Percentiles rank a stretch among this genome's conserved stretches.
Evolutionary conservation across 495 filamentous ascomycete genomes (phyloP).

Genomic region (Podospora anserina): DNA sequence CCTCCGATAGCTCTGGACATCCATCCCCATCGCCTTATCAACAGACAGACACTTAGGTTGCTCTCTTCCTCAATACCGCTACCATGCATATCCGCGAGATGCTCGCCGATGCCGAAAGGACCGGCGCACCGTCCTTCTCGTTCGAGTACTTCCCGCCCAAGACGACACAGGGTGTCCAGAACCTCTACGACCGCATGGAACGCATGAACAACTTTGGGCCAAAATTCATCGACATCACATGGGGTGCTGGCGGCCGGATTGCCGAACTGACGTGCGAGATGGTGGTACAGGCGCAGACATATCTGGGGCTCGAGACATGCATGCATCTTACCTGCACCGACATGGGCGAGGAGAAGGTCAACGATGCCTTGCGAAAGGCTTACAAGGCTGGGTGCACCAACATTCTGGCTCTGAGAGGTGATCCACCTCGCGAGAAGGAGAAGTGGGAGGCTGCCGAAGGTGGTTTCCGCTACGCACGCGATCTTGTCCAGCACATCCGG

Average conservation of each 20-base stretch:
- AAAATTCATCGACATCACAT: constrained; percentile 96
- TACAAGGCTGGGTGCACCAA: constrained; percentile 97
- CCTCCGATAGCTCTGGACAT: neutral
- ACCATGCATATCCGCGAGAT: constrained; percentile 87
- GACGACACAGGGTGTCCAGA: constrained; percentile 97
- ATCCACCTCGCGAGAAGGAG: constrained; percentile 92
- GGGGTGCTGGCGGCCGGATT: constrained; percentile 91
- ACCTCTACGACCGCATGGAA: constrained; percentile 99
- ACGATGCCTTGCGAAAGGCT: constrained; percentile 79
- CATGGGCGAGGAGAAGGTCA: constrained; percentile 88
- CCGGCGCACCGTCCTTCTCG: constrained; percentile 81
- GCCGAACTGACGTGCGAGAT: constrained; percentile 95
- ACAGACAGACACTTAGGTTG: neutral
- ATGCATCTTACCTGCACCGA: constrained; percentile 99
- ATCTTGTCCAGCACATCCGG: constrained; percentile 91
- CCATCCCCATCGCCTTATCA: neutral
- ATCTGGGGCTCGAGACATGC: constrained; percentile 94
- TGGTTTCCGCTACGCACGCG: constrained; percentile 87
- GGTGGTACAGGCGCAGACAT: constrained; percentile 95
- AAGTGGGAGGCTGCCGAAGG: constrained; percentile 84
- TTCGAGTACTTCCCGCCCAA: constrained; percentile 99
- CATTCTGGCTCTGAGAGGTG: constrained; percentile 90
- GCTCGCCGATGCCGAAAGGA: constrained; percentile 73
- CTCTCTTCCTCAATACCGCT: constrained; percentile 16
- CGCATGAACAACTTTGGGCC: constrained; percentile 94